Conservation (phyloP, 352 stramenopile genomes). For the Hyaloperonospora arabidopsidis region DNA sequence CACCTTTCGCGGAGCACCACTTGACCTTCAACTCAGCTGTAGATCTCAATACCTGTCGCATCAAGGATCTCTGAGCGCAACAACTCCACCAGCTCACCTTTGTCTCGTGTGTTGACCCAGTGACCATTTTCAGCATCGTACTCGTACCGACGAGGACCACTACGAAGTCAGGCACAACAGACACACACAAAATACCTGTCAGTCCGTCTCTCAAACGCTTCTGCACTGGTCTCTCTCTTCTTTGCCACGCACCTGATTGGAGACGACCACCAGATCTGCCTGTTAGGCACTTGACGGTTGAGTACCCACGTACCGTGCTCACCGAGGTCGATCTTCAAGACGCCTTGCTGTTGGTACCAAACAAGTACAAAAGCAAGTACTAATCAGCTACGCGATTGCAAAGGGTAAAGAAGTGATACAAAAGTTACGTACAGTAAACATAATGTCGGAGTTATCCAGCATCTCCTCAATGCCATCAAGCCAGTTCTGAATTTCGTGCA, state of each 20-base stretch:
- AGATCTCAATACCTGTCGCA: conserved; percentile 74
- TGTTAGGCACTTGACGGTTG: conserved; percentile 97
- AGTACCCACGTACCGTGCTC: conserved; percentile 94
- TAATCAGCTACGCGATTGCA: background rate
- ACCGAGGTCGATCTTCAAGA: conserved; percentile 92
- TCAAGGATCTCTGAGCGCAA: conserved; percentile 74
- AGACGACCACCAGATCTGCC: conserved; percentile 96
- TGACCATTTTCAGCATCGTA: conserved; percentile 54
- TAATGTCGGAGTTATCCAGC: conserved; percentile 77
- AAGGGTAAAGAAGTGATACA: background rate
- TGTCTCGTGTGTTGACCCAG: conserved; percentile 82
- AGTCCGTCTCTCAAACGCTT: background rate
- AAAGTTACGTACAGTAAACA: conserved; percentile 56
- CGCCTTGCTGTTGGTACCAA: conserved; percentile 80
- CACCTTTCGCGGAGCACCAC: background rate
- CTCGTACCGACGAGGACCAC: conserved; percentile 86
- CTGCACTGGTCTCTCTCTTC: background rate
- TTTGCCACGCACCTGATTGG: conserved; percentile 77
- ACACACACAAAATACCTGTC: conserved; percentile 1
- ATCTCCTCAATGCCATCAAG: conserved; percentile 82
- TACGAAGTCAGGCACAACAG: conserved; percentile 13
- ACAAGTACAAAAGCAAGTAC: too few relatives aligned
- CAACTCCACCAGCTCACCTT: conserved; percentile 60
- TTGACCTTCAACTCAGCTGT: conserved; percentile 26
- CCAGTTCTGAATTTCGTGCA: conserved; percentile 71